A percentile compares a stretch with the other conserved stretches of the same genome.
Conservation (phyloP, 306 rosid genomes). For the Nissolia schottii region DNA sequence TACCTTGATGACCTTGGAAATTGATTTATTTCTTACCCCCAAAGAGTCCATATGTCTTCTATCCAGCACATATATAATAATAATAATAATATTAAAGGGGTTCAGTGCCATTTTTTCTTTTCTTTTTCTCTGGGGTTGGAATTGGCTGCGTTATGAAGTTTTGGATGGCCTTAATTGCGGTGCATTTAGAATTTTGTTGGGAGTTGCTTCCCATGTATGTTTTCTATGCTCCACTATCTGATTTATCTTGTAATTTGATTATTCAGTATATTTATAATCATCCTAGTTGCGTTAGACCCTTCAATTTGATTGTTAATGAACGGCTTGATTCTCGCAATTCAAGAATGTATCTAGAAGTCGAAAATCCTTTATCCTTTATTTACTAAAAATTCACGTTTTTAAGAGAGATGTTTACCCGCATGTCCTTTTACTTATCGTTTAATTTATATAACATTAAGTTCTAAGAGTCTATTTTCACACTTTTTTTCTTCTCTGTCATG, state of each 20-base stretch:
- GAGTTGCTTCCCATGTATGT: slow-evolving; percentile 17
- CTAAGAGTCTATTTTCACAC: no score
- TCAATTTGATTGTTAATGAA: no score
- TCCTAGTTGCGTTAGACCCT: background rate
- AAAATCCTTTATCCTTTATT: no score
- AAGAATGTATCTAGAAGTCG: no score
- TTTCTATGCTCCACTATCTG: slow-evolving; percentile 22
- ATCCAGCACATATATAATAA: slow-evolving; percentile 26
- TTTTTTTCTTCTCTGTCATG: no score
- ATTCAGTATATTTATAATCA: slow-evolving; percentile 13
- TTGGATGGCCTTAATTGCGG: slow-evolving; percentile 16
- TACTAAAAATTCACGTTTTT: no score
- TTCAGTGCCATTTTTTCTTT: slow-evolving; percentile 23
- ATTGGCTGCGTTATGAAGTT: slow-evolving; percentile 23
- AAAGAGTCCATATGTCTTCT: slow-evolving; percentile 18
- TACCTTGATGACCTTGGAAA: slow-evolving; percentile 33
- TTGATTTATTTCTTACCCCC: slow-evolving; percentile 41
- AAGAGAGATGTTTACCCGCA: no score
- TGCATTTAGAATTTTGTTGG: slow-evolving; percentile 20
- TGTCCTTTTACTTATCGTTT: no score
- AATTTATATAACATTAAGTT: no score
- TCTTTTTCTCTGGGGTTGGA: slow-evolving; percentile 3
- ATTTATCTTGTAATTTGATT: slow-evolving; percentile 24
- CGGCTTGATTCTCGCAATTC: no score
- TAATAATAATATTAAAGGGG: no score